Conservation (phyloP, 2,329 filamentous ascomycete genomes). For the Penicillium sp. region DNA sequence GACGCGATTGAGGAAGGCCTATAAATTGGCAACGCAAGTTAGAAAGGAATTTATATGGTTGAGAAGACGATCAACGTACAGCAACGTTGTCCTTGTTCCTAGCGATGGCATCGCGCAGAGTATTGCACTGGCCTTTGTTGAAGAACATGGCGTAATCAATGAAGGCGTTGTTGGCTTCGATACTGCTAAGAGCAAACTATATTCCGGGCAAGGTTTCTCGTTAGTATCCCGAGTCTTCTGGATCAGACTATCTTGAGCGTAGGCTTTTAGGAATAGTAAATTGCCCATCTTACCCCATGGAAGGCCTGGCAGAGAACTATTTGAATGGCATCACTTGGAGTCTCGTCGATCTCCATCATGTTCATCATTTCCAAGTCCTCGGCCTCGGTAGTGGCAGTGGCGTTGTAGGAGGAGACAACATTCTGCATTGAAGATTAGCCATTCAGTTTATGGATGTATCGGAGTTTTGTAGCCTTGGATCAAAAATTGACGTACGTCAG, state of each 20-base stretch:
- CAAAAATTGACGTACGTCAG: background rate
- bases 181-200: slow-evolving; percentile 3
- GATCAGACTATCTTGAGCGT: background rate
- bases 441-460: background rate
- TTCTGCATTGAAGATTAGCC: background rate
- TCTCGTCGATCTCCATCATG: slow-evolving; percentile 1
- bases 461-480: background rate
- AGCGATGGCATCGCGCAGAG: background rate
- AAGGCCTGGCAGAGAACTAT: slow-evolving; percentile 1
- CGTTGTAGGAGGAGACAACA: slow-evolving; percentile 1
- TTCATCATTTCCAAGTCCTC: slow-evolving; percentile 4
- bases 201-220: background rate
- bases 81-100: slow-evolving; percentile 3
- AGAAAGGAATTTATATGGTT: background rate
- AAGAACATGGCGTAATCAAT: background rate
- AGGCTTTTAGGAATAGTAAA: background rate
- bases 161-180: slow-evolving; percentile 3
- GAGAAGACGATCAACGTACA: background rate
- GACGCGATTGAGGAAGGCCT: slow-evolving; percentile 1
- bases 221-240: too few relatives aligned
- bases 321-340: background rate
- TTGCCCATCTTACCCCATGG: background rate
- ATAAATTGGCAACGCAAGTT: background rate
- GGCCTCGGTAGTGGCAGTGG: slow-evolving; percentile 4
- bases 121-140: background rate